phyloP scores from a whole-genome alignment of 441 rosid species.

The Croton setiger region DNA sequence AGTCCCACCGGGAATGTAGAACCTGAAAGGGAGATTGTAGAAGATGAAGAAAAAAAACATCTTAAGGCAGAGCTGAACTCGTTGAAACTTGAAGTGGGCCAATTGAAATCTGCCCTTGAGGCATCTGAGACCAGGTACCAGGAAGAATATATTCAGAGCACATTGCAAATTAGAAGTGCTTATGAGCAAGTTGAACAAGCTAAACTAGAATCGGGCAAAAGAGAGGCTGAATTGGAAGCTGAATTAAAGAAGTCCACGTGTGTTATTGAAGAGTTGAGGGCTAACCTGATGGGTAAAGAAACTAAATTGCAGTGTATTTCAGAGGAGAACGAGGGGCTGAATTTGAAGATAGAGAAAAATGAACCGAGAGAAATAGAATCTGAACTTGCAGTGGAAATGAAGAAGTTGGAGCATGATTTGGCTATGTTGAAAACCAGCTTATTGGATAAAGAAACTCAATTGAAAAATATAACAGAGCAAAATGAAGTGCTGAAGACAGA shows the following conservation, averaged over 20 bases:
- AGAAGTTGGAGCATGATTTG: constrained; percentile 51
- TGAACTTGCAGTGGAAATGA: constrained; percentile 40
- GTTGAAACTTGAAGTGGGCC: constrained; percentile 55
- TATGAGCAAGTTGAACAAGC: constrained; percentile 64
- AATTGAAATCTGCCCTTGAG: constrained; percentile 63
- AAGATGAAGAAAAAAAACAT: constrained; percentile 41
- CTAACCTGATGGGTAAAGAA: constrained; percentile 52
- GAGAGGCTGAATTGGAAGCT: constrained; percentile 46
- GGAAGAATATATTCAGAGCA: constrained; percentile 80
- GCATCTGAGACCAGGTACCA: constrained; percentile 75
- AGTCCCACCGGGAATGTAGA: constrained; percentile 15
- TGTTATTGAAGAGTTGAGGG: constrained; percentile 53
- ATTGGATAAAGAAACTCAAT: constrained; percentile 48
- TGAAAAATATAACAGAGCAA: constrained; percentile 44
- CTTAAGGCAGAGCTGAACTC: constrained; percentile 51
- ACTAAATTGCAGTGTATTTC: constrained; percentile 47
- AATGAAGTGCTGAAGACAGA: constrained; percentile 53
- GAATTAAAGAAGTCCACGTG: constrained; percentile 43
- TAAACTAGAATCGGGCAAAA: constrained; percentile 46
- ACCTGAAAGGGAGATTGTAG: constrained; percentile 19
- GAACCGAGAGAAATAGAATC: constrained; percentile 34
- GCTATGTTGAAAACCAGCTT: constrained; percentile 51
- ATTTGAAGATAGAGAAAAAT: constrained; percentile 42
- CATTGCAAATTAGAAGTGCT: constrained; percentile 77
- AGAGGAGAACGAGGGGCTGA: constrained; percentile 53